These are phyloP conservation scores for Remersonia thermophila DNA, from an alignment of 2,329 filamentous ascomycete species.

Conservation along the genomic window DNA sequence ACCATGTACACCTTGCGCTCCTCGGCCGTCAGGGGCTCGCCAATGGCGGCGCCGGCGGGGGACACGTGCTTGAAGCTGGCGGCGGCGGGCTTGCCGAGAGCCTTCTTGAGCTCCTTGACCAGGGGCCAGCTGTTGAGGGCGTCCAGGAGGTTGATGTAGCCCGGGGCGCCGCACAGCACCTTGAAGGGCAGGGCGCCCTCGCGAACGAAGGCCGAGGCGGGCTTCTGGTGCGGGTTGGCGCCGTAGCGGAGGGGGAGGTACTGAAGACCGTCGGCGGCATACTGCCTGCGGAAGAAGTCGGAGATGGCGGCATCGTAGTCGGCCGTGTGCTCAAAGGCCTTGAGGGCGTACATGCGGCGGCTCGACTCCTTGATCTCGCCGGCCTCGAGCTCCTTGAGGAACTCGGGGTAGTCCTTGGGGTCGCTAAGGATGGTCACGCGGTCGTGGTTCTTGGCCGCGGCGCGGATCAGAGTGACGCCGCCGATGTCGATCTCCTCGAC, in stretches of 20 bases:
- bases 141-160: slow-evolving; percentile 96
- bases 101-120: slow-evolving; percentile 88
- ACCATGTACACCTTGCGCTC: slow-evolving; percentile 99
- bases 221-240: slow-evolving; percentile 96
- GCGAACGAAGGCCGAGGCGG: slow-evolving; percentile 70
- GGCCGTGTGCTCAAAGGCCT: slow-evolving; percentile 96
- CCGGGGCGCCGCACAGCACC: slow-evolving; percentile 76
- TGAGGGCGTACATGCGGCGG: slow-evolving; percentile 82
- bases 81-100: slow-evolving; percentile 77
- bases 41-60: slow-evolving; percentile 88
- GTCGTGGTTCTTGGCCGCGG: slow-evolving; percentile 94
- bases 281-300: slow-evolving; percentile 95
- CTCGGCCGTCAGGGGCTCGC: slow-evolving; percentile 68
- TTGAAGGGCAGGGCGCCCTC: slow-evolving; percentile 80
- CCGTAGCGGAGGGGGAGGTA: slow-evolving; percentile 84
- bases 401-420: slow-evolving; percentile 84
- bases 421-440: slow-evolving; percentile 94
- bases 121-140: slow-evolving; percentile 93
- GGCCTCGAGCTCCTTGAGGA: slow-evolving; percentile 77
- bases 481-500: slow-evolving; percentile 99
- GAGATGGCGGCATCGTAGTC: slow-evolving; percentile 93
- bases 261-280: slow-evolving; percentile 73
- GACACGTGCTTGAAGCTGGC: slow-evolving; percentile 99
- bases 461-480: slow-evolving; percentile 89
- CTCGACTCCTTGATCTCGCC: slow-evolving; percentile 77